Base-by-base conservation (phyloP, 352 stramenopile species). In the Pythium coloratum region DNA sequence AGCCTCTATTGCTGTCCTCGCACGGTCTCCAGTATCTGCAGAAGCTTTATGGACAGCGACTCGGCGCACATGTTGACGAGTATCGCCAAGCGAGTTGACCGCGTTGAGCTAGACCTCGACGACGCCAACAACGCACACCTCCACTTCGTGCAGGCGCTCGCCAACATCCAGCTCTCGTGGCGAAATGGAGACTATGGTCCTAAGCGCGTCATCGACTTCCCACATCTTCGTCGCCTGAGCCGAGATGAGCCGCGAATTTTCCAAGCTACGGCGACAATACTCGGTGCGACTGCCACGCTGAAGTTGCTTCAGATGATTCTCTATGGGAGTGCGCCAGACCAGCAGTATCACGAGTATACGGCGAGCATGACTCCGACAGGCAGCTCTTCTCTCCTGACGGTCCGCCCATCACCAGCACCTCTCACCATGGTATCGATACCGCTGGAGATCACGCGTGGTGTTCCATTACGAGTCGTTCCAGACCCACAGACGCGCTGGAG, bases 401-500 rank as follows among this genome's bases (percentile, higher is more conserved):
- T 67, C n/a, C 8, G 26, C 0, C 38, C 12, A 16, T 24, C 60
- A 34, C 66, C 66, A 47, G 8, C 26, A 26, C 60, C 66, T 18
- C 57, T 72, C 9, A 14, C 61, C 1, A 34, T 58, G 16, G 42
- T 33, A 0, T 86, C 73, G 6, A 67, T 81, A 32, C 40, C 68
- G 7, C 20, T 71, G 3, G 77, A 86, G 30, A 49, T 34, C 18
- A 82, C 76, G 1, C 59, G 77, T 47, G 77, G 68, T 4, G 57
- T 62, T 0, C 50, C 68, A 0, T 49, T 86, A 24, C 70, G 74
- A 34, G 51, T 64, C 0, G 58, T 76, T n/a, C 75, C 74, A 13
- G 73, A 80, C 1, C 20, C 67, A n/a, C 70, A 75, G 13, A 76
- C 76, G 8, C 60, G 56, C 12, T 82, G 75, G 77, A 76, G 62